Base-by-base conservation (phyloP, 306 rosid genomes). In the Inga oerstediana region DNA sequence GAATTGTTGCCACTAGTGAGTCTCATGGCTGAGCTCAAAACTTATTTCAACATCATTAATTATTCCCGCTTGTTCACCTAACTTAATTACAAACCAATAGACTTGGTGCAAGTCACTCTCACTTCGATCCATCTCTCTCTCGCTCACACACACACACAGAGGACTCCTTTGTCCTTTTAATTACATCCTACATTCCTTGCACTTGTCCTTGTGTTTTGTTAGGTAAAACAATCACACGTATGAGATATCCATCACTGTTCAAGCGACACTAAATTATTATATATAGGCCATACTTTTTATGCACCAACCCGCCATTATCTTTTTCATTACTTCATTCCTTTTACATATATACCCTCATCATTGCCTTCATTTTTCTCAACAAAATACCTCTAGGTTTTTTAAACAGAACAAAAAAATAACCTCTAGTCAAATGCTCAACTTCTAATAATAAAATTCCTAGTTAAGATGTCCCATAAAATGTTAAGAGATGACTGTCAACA, bases 41-140 rank as follows among this genome's bases (percentile, higher is more conserved):
- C 76, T n/a, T 7, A 49, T 49, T 48, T 73, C 43, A 73, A 73
- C 43, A 20, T 35, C n/a, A 74, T 74, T 49, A 24, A 74, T 74
- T 49, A 24, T 11, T n/a, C 66, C 64, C 15, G 34, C 1, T 4
- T 15, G 64, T 74, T 74, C 35, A 49, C 78, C 45, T 49, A 74
- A 74, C 78, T 74, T 16, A 0, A 16, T 74, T 15, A 22, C 20
- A 2, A 13, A 24, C 30, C 39, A 44, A 45, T 45, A 22, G 24
- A 9, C n/a, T 70, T 17, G 20, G 74, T 5, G 7, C 17, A 70
- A 70, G 51, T 17, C 48, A 37, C 48, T 39, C 12, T 71, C 35
- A n/a, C 13, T 41, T 71, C 44, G 30, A 41, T 70, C 49, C 22
- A 15, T 51, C 54, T 13, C 51, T 9, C 14, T 5, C 45, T 5